Conservation (phyloP, 805 yeast genomes). For the Wickerhamiella domercqiae region DNA sequence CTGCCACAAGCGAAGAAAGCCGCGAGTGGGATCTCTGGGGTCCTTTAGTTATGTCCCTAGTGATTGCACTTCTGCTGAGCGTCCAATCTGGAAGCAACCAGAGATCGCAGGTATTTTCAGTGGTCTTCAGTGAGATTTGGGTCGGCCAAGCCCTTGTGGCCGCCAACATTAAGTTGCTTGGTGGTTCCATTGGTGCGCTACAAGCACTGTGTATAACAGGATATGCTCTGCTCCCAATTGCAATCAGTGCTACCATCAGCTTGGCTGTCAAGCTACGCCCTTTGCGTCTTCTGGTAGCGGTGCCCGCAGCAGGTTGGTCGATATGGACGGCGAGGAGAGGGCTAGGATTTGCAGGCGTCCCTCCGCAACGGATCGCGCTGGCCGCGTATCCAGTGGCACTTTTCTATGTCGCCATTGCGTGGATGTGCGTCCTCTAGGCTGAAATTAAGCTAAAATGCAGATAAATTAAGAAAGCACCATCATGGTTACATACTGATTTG, state of each 20-base stretch:
- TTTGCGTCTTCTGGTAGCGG: constrained; percentile 33
- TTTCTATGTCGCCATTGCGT: constrained; percentile 45
- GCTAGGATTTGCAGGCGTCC: constrained; percentile 45
- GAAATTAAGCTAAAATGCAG: constrained; percentile 21
- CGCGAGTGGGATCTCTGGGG: constrained; percentile 39
- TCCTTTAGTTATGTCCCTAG: constrained; percentile 46
- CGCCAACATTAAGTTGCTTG: constrained; percentile 46
- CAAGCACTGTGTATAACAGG: constrained; percentile 58
- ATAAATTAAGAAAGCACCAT: neutral
- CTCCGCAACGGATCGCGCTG: constrained; percentile 42
- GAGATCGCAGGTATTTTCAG: constrained; percentile 44
- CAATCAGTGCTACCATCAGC: constrained; percentile 36
- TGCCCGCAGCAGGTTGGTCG: constrained; percentile 43
- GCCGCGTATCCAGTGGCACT: constrained; percentile 55
- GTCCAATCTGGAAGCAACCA: constrained; percentile 27
- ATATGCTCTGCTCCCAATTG: constrained; percentile 52
- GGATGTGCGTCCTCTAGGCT: constrained; percentile 41
- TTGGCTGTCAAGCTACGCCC: constrained; percentile 34
- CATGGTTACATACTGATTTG: neutral
- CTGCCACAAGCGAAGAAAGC: constrained; percentile 9
- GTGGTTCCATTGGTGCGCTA: constrained; percentile 47
- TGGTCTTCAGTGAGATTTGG: constrained; percentile 52
- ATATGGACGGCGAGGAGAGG: constrained; percentile 47
- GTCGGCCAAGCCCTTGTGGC: constrained; percentile 45
- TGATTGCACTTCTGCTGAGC: constrained; percentile 37